Conservation (phyloP, 768 basidiomycete species). For the Dentipellis sp. region DNA sequence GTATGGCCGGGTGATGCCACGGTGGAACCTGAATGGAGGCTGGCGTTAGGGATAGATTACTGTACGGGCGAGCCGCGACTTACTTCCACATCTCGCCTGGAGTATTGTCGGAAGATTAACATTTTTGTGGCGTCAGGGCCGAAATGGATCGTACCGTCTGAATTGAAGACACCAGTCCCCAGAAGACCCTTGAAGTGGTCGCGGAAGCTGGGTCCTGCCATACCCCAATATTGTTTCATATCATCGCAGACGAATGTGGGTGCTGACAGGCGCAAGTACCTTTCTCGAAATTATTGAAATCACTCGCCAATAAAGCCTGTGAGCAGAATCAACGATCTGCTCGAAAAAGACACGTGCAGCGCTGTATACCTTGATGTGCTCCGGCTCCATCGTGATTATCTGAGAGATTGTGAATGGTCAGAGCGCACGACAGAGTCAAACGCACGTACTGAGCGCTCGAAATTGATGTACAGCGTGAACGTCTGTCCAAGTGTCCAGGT, state of each 20-base stretch:
- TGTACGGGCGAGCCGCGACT: background rate
- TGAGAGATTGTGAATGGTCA: background rate
- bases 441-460: no score
- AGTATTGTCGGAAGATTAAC: background rate
- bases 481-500: no score
- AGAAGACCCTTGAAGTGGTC: constrained; percentile 26
- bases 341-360: background rate
- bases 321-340: background rate
- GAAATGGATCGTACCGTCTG: constrained; percentile 31
- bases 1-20: constrained; percentile 56
- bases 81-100: background rate
- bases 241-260: background rate
- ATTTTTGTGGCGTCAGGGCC: no score
- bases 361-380: background rate
- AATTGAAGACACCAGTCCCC: constrained; percentile 53
- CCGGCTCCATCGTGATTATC: background rate
- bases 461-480: no score
- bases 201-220: constrained; percentile 16
- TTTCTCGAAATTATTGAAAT: background rate
- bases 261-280: background rate
- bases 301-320: background rate
- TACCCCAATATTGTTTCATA: background rate
- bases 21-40: constrained; percentile 37
- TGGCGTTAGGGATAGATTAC: background rate
- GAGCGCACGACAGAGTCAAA: no score